A percentile compares a stretch with the other conserved stretches of the same genome.
Evolutionary conservation across 257 asterid species (phyloP).

Genomic region (Nicotiana paniculata): DNA sequence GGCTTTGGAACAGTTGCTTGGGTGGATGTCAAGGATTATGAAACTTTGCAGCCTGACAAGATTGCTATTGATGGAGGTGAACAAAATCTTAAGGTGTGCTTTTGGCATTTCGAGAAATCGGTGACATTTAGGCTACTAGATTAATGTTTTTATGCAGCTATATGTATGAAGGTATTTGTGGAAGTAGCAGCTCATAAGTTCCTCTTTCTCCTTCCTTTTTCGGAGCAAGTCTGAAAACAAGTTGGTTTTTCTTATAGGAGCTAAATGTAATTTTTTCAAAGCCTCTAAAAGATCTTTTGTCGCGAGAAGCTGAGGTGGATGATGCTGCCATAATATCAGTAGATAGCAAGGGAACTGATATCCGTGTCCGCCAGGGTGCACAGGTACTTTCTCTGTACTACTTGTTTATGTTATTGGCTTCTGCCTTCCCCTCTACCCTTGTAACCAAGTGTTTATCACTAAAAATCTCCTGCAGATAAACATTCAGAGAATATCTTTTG

Average conservation of each 20-base stretch:
- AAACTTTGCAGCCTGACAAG: constrained; percentile 75
- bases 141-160: background rate
- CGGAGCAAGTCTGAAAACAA: background rate
- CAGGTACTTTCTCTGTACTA: constrained; percentile 37
- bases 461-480: constrained; percentile 37
- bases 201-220: background rate
- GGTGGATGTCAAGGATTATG: constrained; percentile 90
- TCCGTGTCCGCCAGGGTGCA: constrained; percentile 93
- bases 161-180: background rate
- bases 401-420: background rate
- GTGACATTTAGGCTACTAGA: background rate
- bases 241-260: constrained; percentile 36
- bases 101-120: background rate
- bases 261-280: constrained; percentile 74
- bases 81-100: constrained; percentile 69
- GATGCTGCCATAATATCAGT: constrained; percentile 93
- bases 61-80: constrained; percentile 94
- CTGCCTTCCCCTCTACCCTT: background rate
- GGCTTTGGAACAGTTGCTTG: constrained; percentile 99
- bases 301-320: constrained; percentile 75
- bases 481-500: constrained; percentile 74
- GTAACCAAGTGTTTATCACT: background rate
- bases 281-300: constrained; percentile 79
- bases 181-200: background rate
- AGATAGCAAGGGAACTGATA: constrained; percentile 79